Conservation (phyloP, 305 asterid genomes). For the Solanum hybrid region DNA sequence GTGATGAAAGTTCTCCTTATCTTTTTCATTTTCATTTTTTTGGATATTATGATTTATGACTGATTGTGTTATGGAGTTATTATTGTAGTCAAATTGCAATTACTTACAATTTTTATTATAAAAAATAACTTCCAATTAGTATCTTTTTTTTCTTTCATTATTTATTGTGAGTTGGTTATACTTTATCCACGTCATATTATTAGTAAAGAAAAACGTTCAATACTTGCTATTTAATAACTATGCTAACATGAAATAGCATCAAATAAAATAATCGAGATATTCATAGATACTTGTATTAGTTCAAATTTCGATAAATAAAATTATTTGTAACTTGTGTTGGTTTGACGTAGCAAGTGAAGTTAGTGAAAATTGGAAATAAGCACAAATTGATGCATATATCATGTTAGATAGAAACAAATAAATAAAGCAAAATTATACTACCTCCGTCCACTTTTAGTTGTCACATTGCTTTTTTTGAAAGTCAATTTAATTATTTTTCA, state of each 20-base stretch:
- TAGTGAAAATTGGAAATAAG: not conserved
- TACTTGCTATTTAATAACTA: not conserved
- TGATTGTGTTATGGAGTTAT: not conserved
- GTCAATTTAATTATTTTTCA: no score
- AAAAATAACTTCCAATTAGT: not conserved
- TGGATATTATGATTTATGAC: not conserved
- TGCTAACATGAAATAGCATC: not conserved
- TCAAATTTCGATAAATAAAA: not conserved
- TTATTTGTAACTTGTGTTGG: not conserved
- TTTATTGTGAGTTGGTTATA: not conserved
- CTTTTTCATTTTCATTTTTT: not conserved
- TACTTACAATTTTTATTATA: not conserved
- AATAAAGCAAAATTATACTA: not conserved
- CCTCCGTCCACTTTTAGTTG: no score
- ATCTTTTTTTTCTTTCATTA: not conserved
- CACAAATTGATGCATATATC: not conserved
- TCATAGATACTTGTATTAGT: no score
- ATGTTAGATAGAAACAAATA: not conserved
- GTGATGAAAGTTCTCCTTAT: not conserved
- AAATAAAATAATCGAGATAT: no score
- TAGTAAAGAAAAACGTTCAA: no score
- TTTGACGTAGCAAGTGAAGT: not conserved
- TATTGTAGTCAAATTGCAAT: not conserved
- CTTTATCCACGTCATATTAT: not conserved
- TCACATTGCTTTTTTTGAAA: no score